Evolutionary conservation across 352 stramenopile genomes (phyloP).

Genomic region (Pythium apleroticum): DNA sequence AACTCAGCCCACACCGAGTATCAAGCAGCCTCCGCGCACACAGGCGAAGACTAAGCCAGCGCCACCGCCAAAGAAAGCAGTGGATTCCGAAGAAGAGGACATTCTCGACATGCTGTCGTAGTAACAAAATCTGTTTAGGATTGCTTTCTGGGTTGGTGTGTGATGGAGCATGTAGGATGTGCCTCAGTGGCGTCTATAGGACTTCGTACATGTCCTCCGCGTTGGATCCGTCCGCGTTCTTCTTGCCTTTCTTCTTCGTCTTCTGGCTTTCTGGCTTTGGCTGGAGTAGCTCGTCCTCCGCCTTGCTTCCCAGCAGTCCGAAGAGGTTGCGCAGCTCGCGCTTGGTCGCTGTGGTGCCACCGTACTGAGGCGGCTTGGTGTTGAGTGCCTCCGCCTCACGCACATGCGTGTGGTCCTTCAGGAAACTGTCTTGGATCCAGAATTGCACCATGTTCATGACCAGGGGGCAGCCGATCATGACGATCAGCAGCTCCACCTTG

Average conservation of each 20-base stretch:
- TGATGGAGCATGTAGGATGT: not conserved
- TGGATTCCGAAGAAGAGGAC: constrained; percentile 54
- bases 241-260: constrained; percentile 7
- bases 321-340: constrained; percentile 17
- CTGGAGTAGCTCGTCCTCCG: not conserved
- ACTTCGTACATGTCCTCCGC: constrained; percentile 28
- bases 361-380: constrained; percentile 13
- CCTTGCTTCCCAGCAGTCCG: constrained; percentile 9
- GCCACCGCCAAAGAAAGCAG: constrained; percentile 13
- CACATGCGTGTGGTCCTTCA: constrained; percentile 50
- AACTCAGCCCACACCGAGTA: not conserved
- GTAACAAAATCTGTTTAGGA: constrained; percentile 1
- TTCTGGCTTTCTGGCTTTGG: not conserved
- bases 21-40: constrained; percentile 2
- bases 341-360: constrained; percentile 9
- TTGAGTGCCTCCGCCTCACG: constrained; percentile 8
- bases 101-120: constrained; percentile 58
- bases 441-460: constrained; percentile 89
- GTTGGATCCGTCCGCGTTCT: not conserved
- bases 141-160: not conserved
- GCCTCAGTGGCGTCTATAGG: constrained; percentile 5
- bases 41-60: constrained; percentile 15
- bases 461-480: constrained; percentile 84
- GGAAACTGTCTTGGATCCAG: constrained; percentile 83
- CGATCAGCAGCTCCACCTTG: constrained; percentile 77